Evolutionary conservation across 129 eudicot species (phyloP).

Genomic region (Solidago caesia): DNA sequence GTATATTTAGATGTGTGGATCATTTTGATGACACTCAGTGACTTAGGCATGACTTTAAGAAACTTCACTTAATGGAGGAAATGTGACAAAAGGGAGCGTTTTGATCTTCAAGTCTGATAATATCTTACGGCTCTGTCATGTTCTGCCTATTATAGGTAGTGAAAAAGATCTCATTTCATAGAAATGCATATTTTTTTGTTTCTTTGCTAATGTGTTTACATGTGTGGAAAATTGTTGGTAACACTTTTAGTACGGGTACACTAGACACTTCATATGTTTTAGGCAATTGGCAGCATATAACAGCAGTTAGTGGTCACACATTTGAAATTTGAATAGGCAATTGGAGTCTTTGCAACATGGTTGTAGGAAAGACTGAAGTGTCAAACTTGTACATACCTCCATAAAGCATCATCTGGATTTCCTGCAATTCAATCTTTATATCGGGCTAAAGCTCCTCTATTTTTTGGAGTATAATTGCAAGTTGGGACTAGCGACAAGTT

Average conservation of each 20-base stretch:
- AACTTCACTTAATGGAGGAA: no score
- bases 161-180: no score
- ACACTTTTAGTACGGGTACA: background rate
- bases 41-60: no score
- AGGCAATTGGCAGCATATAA: background rate
- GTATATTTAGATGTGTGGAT: no score
- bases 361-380: background rate
- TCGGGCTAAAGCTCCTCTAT: background rate
- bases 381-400: background rate
- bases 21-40: no score
- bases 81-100: no score
- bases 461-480: background rate
- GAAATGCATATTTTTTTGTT: no score
- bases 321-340: background rate
- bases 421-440: background rate
- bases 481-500: conserved; percentile 7
- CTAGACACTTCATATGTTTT: background rate
- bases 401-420: background rate
- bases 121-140: no score
- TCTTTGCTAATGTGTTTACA: background rate
- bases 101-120: no score
- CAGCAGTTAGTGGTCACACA: background rate
- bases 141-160: no score
- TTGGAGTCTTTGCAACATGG: conserved; percentile 1
- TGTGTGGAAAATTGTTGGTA: background rate